Percentiles rank a stretch among this genome's conserved stretches.
Evolutionary conservation across 2,329 filamentous ascomycete genomes (phyloP).

Genomic region (Aotearoamyces nothofagi): DNA sequence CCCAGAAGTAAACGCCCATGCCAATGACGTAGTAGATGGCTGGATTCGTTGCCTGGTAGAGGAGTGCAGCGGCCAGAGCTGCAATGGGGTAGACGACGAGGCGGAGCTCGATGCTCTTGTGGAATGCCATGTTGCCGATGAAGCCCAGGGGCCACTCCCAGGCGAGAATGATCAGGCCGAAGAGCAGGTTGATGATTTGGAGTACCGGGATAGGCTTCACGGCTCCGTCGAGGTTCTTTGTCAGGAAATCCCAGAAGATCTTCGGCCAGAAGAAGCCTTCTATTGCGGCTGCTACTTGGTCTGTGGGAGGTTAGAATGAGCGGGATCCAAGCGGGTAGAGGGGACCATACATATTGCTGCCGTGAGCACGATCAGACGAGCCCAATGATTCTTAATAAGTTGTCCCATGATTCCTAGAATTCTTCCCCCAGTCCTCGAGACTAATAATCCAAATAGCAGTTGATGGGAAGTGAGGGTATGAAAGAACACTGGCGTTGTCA

Average conservation of each 20-base stretch:
- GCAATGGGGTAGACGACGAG: constrained; percentile 71
- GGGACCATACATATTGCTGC: constrained; percentile 42
- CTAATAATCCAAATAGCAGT: constrained; percentile 8
- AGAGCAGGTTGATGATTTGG: constrained; percentile 76
- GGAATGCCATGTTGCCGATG: constrained; percentile 62
- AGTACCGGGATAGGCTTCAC: constrained; percentile 80
- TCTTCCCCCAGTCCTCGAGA: constrained; percentile 3
- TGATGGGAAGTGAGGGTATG: constrained; percentile 14
- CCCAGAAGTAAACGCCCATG: constrained; percentile 86
- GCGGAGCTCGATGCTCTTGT: constrained; percentile 77
- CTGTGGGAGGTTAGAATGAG: constrained; percentile 27
- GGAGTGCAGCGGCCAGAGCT: constrained; percentile 55
- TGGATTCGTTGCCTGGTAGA: constrained; percentile 88
- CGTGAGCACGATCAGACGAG: constrained; percentile 79
- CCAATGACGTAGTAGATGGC: constrained; percentile 85
- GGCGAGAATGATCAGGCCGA: constrained; percentile 63
- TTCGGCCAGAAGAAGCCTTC: constrained; percentile 97
- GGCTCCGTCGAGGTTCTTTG: constrained; percentile 71
- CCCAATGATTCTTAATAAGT: constrained; percentile 99
- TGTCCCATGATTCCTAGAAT: constrained; percentile 62
- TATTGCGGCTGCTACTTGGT: constrained; percentile 73
- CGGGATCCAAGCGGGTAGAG: constrained; percentile 11
- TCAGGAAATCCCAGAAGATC: constrained; percentile 95
- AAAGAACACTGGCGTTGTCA: no score
- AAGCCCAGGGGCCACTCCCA: constrained; percentile 83